Evolutionary conservation across 1,284 basidiomycete species (phyloP), one percentile per base, ranked within the genome.

Genomic region (Ustilago nuda): DNA sequence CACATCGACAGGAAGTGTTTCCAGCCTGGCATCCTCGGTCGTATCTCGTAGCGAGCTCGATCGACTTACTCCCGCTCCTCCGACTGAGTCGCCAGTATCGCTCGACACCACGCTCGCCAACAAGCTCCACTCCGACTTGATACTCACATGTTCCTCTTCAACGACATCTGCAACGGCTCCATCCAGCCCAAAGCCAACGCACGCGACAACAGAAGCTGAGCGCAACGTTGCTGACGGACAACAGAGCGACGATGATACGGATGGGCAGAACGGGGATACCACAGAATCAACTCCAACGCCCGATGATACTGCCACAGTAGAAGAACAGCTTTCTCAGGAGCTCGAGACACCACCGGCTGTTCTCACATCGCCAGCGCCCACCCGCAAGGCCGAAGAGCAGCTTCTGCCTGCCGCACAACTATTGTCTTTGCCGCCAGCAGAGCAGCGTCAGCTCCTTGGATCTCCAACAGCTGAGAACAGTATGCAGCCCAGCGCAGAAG

Each of bases 1-100:
- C 27, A 77, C 67, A 51, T 82, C 80, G 5, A 75, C 68, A 0
- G 75, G 76, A 35, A 78, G 76, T 45, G 69, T 72, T 7, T 73
- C 75, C 17, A 82, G 80, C 39, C 56, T 71, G 19, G 63, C 72
- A 4, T 77, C 78, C 12, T 76, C 76, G 0, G 50, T 61, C 36
- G 51, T 61, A 5, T 73, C 66, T 0, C 46, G 56, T 12, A 59
- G 60, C 48, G 70, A 68, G 17, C 53, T 36, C n/a, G 70, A 70
- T 27, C 69, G 63, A 36, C 61, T 68, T 45, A 59, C 61, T 35
- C 55, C 65, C 3, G 59, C 62, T 12, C 53, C 52, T 13, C 53
- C 56, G 2, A 27, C 41, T 6, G 62, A 66, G 48, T 67, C 71
- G 39, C 60, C 60, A 8, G 39, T 43, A 8, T 23, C 63, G 6